These are phyloP conservation scores for Ajuga reptans DNA, from an alignment of 305 asterid genomes.

Conservation along the genomic window DNA sequence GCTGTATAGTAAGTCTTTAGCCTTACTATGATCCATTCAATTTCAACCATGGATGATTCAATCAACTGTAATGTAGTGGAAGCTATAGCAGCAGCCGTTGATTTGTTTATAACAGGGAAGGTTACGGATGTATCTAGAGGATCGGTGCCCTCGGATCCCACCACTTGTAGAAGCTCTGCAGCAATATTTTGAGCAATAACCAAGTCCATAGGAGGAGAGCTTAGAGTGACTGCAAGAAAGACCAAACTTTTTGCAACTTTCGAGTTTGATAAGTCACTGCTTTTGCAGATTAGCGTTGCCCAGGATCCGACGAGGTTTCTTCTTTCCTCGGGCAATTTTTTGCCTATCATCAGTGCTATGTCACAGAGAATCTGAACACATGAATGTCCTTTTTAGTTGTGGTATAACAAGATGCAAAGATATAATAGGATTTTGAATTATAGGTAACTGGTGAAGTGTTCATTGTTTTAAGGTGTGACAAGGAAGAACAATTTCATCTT, in stretches of 20 bases:
- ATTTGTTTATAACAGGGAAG: slow-evolving; percentile 47
- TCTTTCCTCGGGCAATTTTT: slow-evolving; percentile 42
- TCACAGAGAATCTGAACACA: slow-evolving; percentile 48
- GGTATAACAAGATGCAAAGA: slow-evolving; percentile 1
- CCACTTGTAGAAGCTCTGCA: slow-evolving; percentile 46
- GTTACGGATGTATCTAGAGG: slow-evolving; percentile 43
- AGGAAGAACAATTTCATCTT: not conserved
- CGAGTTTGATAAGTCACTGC: slow-evolving; percentile 39
- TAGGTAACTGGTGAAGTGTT: not conserved
- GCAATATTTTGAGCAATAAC: slow-evolving; percentile 48
- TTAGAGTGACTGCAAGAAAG: slow-evolving; percentile 42
- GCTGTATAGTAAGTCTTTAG: slow-evolving; percentile 47
- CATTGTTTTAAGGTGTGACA: not conserved
- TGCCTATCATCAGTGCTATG: slow-evolving; percentile 51
- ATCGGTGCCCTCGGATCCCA: slow-evolving; percentile 42
- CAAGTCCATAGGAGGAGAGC: slow-evolving; percentile 56
- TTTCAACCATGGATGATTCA: slow-evolving; percentile 49
- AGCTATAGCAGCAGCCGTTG: slow-evolving; percentile 53
- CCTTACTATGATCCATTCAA: slow-evolving; percentile 53
- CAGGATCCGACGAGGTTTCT: slow-evolving; percentile 51
- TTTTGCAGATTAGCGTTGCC: slow-evolving; percentile 48
- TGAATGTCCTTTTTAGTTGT: not conserved
- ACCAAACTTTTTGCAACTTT: slow-evolving; percentile 58
- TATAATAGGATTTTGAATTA: not conserved
- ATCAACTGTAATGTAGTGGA: slow-evolving; percentile 47